Base-by-base conservation (phyloP, 306 rosid species). In the Bauhinia variegata region DNA sequence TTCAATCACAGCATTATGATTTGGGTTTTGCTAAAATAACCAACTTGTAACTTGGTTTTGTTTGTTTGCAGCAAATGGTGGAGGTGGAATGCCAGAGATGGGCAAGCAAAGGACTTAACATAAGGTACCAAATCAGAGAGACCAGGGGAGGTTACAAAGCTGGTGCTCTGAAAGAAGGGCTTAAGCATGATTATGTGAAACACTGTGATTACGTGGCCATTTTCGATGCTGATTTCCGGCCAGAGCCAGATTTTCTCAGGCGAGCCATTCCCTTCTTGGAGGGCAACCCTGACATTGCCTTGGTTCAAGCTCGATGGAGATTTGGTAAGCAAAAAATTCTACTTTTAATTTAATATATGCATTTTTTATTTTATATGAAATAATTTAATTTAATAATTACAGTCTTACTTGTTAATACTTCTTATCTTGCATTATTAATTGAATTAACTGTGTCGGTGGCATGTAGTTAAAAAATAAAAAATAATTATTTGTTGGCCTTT, bases 221-320 rank as follows among this genome's bases (percentile, higher is more conserved):
- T 51, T 86, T 95, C 72, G 99, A 95, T 65, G 99, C 99, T 1
- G 99, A 95, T 78, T 95, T 95, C 63, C 41, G 95, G 10, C 99
- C 99, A 0, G 97, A 91, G 15, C 99, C 96, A 0, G 99, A 91
- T 59, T 95, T 77, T 73, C 92, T 95, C 34, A 62, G 85, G 32
- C 88, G 99, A 18, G 84, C 97, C 63, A 90, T 95, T 73, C 99
- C 99, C 4, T 95, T 90, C 86, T 55, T 95, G 73, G 88, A 73
- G 33, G 82, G 86, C 16, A 95, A 95, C 60, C 88, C 97, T 1
- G 87, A 90, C 6, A 63, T 95, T 63, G 99, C 99, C 28, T 64
- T 95, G 61, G 92, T 90, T 79, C 99, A 95, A 82, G 97, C 88
- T 63, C 99, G 99, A 16, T 95, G 99, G 99, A 83, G 92, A 90